Evolutionary conservation across 2,329 filamentous ascomycete genomes (phyloP).

Genomic region (Fusarium secorum): DNA sequence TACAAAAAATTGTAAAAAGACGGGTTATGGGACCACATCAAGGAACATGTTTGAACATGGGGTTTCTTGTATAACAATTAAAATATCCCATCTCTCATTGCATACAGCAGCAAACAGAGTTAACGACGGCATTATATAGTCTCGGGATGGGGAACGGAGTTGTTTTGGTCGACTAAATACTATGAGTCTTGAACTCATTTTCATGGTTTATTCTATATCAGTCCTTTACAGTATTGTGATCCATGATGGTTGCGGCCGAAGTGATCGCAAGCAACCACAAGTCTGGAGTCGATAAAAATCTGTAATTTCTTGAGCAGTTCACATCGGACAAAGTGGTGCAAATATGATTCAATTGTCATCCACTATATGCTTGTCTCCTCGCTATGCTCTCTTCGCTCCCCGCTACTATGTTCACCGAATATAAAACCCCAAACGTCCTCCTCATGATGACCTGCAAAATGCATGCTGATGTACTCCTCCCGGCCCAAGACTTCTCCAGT

Average conservation of each 20-base stretch:
- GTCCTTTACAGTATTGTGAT: neutral
- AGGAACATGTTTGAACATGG: constrained; percentile 2
- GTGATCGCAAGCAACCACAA: neutral
- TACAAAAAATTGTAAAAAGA: constrained; percentile 12
- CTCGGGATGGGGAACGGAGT: constrained; percentile 27
- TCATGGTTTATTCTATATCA: neutral
- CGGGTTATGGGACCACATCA: constrained; percentile 14
- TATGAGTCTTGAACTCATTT: neutral
- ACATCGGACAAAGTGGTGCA: neutral
- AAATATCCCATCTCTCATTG: constrained; percentile 11
- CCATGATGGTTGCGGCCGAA: neutral
- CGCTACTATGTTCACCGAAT: neutral
- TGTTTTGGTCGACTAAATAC: constrained; percentile 18
- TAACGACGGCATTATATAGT: constrained; percentile 18
- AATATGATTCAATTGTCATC: neutral
- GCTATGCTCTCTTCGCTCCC: neutral
- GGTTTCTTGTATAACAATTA: constrained; percentile 28
- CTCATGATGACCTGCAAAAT: constrained; percentile 1
- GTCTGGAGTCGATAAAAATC: neutral
- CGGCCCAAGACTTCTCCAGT: constrained; percentile 3
- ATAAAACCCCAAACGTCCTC: neutral
- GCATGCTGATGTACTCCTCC: constrained; percentile 9
- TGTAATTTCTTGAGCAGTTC: neutral
- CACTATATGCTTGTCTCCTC: constrained; percentile 7
- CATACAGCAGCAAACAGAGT: constrained; percentile 2